Evolutionary conservation across 2,329 filamentous ascomycete genomes (phyloP).

Genomic region (Alternaria ethzedia): DNA sequence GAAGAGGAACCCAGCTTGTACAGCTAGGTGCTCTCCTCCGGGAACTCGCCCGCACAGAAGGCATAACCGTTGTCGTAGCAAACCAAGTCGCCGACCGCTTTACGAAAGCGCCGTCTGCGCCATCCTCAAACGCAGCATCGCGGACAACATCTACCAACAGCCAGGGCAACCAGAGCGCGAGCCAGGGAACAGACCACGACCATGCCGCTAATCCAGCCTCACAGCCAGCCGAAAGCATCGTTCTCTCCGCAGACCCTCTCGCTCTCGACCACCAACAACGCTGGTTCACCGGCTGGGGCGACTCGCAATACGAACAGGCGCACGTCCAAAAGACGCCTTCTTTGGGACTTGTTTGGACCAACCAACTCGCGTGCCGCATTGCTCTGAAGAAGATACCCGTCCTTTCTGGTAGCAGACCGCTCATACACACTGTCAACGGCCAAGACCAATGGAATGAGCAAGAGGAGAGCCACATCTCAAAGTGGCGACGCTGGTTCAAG

Average conservation of each 20-base stretch:
- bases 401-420: slow-evolving; percentile 43
- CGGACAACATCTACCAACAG: slow-evolving; percentile 22
- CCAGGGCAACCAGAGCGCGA: neutral
- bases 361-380: slow-evolving; percentile 83
- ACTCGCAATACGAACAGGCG: slow-evolving; percentile 52
- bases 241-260: slow-evolving; percentile 62
- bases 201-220: slow-evolving; percentile 19
- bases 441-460: slow-evolving; percentile 51
- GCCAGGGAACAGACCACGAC: slow-evolving; percentile 14
- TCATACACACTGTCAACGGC: slow-evolving; percentile 37
- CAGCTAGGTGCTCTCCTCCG: slow-evolving; percentile 78
- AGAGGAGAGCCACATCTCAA: slow-evolving; percentile 55
- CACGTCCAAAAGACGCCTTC: slow-evolving; percentile 76
- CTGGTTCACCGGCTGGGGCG: slow-evolving; percentile 96
- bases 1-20: slow-evolving; percentile 77
- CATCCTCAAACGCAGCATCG: slow-evolving; percentile 33
- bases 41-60: slow-evolving; percentile 73
- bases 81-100: slow-evolving; percentile 97
- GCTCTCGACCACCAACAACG: slow-evolving; percentile 87
- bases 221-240: slow-evolving; percentile 30
- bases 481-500: slow-evolving; percentile 80
- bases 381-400: slow-evolving; percentile 75
- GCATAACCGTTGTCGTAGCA: slow-evolving; percentile 85
- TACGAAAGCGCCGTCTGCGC: slow-evolving; percentile 36
- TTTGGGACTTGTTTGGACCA: slow-evolving; percentile 87